phyloP scores from a whole-genome alignment of 176 grass and related monocot genomes.

The Hordeum vulgare region DNA sequence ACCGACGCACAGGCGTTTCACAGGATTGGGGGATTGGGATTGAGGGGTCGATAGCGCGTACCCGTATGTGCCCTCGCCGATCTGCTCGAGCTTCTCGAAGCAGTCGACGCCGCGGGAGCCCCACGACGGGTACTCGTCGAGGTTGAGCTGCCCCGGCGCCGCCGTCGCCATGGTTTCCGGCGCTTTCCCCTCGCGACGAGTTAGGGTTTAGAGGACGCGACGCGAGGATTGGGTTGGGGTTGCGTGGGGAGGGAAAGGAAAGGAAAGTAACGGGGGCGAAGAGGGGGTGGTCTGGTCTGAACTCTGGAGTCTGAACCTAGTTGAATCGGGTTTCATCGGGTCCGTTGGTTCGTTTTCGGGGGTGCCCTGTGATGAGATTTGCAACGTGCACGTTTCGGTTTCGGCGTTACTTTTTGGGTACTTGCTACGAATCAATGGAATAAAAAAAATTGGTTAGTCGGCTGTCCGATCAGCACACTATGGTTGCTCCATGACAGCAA shows the following conservation, averaged over 20 bases:
- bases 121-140: constrained; percentile 55
- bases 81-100: constrained; percentile 79
- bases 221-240: background rate
- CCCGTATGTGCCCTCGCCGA: constrained; percentile 76
- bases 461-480: no score
- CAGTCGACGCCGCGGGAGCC: constrained; percentile 68
- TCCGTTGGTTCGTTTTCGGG: background rate
- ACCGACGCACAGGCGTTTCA: background rate
- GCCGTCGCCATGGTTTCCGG: constrained; percentile 49
- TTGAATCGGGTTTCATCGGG: no score
- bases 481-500: no score
- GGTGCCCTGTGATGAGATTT: background rate
- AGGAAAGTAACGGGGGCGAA: background rate
- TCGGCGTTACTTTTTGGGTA: no score
- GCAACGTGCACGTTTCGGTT: no score
- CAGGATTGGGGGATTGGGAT: background rate
- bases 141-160: constrained; percentile 56
- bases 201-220: constrained; percentile 23
- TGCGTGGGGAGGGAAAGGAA: background rate
- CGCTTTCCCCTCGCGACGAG: background rate
- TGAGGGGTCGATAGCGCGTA: background rate
- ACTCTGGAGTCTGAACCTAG: no score
- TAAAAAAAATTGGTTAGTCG: no score
- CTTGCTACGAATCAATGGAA: no score
- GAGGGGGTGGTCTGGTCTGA: background rate